These are phyloP conservation scores for Didymella pinodella DNA, from an alignment of 2,329 filamentous ascomycete genomes.

Conservation along the genomic window DNA sequence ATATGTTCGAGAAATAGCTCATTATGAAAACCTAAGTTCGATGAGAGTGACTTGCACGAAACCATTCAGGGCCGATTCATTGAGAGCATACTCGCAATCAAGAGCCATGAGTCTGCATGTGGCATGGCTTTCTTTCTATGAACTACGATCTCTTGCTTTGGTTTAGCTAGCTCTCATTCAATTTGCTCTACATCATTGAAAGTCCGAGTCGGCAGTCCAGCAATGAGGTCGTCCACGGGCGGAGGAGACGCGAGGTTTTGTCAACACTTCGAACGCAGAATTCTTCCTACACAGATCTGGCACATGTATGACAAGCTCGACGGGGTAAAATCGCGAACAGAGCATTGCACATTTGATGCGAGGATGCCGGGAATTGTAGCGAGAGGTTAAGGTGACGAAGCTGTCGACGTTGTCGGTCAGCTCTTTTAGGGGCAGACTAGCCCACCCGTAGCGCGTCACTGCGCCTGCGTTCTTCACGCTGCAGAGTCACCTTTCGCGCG, in stretches of 20 bases:
- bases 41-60: not conserved
- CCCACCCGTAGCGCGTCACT: slow-evolving; percentile 8
- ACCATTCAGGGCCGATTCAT: not conserved
- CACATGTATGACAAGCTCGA: not conserved
- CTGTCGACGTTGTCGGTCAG: slow-evolving; percentile 4
- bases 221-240: not conserved
- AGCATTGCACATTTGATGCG: not conserved
- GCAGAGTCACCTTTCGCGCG: not conserved
- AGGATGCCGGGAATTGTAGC: not conserved
- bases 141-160: not conserved
- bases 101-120: not conserved
- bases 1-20: not conserved
- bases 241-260: not conserved
- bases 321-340: not conserved
- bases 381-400: slow-evolving; percentile 1
- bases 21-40: not conserved
- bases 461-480: slow-evolving; percentile 1
- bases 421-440: slow-evolving; percentile 12
- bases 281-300: not conserved
- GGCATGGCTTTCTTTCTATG: not conserved
- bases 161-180: not conserved
- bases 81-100: not conserved
- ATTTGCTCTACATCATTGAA: not conserved
- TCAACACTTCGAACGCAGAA: not conserved
- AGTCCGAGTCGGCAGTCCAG: not conserved